A percentile compares a stretch with the other conserved stretches of the same genome.
phyloP scores from a whole-genome alignment of 768 basidiomycete species.

The Amanita pseudoporphyria region DNA sequence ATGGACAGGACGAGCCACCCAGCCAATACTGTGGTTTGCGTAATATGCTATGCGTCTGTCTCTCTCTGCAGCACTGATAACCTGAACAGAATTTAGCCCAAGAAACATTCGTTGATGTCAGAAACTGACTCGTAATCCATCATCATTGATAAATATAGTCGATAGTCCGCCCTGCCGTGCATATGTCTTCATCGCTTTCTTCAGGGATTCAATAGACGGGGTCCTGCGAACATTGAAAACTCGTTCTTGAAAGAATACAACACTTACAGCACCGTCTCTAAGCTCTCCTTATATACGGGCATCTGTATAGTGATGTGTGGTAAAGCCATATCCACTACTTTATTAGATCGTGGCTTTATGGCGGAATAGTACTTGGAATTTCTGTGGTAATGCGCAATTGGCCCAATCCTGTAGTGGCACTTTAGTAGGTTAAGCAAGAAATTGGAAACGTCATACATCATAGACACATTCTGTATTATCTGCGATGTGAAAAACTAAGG shows the following conservation, averaged over 20 bases:
- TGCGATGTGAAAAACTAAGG: slow-evolving; percentile 68
- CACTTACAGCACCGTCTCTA: slow-evolving; percentile 57
- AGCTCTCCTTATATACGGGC: slow-evolving; percentile 78
- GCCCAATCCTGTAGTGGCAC: slow-evolving; percentile 45
- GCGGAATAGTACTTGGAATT: slow-evolving; percentile 81
- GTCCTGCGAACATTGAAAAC: slow-evolving; percentile 13
- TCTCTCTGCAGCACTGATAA: slow-evolving; percentile 48
- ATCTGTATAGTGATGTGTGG: slow-evolving; percentile 78
- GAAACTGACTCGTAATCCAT: slow-evolving; percentile 42
- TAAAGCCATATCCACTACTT: slow-evolving; percentile 40
- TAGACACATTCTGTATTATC: slow-evolving; percentile 56
- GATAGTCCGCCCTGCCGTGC: slow-evolving; percentile 78
- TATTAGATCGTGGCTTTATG: slow-evolving; percentile 40
- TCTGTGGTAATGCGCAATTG: slow-evolving; percentile 67
- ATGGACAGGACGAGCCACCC: slow-evolving; percentile 71
- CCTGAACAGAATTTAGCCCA: slow-evolving; percentile 21
- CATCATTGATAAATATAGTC: slow-evolving; percentile 71
- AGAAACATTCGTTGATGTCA: neutral
- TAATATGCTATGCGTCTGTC: slow-evolving; percentile 62
- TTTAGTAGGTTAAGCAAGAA: slow-evolving; percentile 6
- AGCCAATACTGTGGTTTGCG: slow-evolving; percentile 62
- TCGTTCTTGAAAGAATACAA: neutral
- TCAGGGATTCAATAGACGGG: slow-evolving; percentile 65
- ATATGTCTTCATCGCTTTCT: slow-evolving; percentile 81
- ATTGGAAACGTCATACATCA: slow-evolving; percentile 35